Base-by-base conservation (phyloP, 2,329 filamentous ascomycete genomes). In the Arthrobotrys iridis region DNA sequence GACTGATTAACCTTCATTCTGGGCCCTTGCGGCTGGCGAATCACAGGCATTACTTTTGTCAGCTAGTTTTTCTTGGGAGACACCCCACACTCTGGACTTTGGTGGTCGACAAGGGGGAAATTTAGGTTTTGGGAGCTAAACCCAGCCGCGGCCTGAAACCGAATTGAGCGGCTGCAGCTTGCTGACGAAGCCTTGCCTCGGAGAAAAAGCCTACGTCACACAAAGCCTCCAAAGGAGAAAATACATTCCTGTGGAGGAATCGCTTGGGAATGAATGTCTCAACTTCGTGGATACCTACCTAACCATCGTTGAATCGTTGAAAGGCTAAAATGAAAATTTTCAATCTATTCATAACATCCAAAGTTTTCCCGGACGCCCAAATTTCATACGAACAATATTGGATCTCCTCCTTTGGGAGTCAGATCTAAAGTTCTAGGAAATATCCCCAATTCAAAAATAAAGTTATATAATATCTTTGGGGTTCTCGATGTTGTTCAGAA, bases 41-140 rank as follows among this genome's bases (percentile, higher is more conserved):
- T 66, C 70, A 66, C 60, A 58, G 35, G 40, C 20, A 37, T 22
- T 28, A n/a, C 24, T 66, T 74, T 74, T 74, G 70, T 74, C 52
- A 74, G 50, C 62, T 52, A 72, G 52, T 15, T 48, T 15, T 48
- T 50, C 62, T 37, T 50, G 30, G 24, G 18, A 7, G n/a, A n/a
- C n/a, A 18, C 22, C 37, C 50, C 28, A 28, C 28, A 28, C 48
- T 30, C 22, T 18, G 22, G 24, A 13, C 28, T 8, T 35, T 18
- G 60, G 10, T 24, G 11, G n/a, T 15, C 18, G 18, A 22, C 57
- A 62, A 57, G 66, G 57, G 40, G 57, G 40, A 37, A 50, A 41
- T 48, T 45, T 55, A 46, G 43, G 33, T 57, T 50, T 67, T 37
- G 20, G 45, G 24, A 37, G 30, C 43, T 35, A 37, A 63, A 40